These are phyloP conservation scores for Solidago caesia DNA, from an alignment of 129 eudicot species.

Conservation along the genomic window DNA sequence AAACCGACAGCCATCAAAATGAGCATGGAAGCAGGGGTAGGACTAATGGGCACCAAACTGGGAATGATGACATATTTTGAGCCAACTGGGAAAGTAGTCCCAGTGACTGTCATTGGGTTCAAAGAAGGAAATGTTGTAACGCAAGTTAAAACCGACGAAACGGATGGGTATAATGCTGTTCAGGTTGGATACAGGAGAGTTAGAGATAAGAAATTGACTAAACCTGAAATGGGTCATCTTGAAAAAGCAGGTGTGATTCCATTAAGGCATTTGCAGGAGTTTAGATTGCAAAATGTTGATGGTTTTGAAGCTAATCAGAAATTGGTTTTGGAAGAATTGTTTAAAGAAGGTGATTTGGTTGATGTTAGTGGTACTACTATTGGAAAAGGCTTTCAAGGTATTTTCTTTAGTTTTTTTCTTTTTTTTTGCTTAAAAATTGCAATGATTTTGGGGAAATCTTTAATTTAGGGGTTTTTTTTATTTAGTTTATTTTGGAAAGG, in stretches of 20 bases:
- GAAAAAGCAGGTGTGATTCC: conserved; percentile 85
- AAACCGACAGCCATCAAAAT: conserved; percentile 19
- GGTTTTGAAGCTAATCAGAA: conserved; percentile 71
- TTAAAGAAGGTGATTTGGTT: conserved; percentile 88
- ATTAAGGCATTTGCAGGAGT: conserved; percentile 86
- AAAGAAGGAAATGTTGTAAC: conserved; percentile 91
- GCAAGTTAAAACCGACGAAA: conserved; percentile 79
- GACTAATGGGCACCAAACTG: conserved; percentile 85
- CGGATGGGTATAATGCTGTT: conserved; percentile 91
- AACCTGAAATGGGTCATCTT: conserved; percentile 88
- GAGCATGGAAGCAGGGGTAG: conserved; percentile 84
- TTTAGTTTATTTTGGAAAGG: background rate
- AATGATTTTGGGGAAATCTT: background rate
- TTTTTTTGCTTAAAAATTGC: background rate
- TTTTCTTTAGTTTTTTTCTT: background rate
- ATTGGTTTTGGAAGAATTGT: conserved; percentile 64
- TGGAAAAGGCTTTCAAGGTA: conserved; percentile 99
- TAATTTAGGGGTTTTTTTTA: background rate
- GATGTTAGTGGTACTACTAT: conserved; percentile 94
- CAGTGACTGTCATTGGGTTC: conserved; percentile 90
- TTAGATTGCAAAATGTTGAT: conserved; percentile 56
- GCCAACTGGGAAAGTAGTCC: conserved; percentile 67
- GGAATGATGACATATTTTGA: conserved; percentile 97
- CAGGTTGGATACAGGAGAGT: conserved; percentile 93
- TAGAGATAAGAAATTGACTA: conserved; percentile 73